These are phyloP conservation scores for Aurinia saxatilis DNA, from an alignment of 345 rosid species.

Conservation along the genomic window DNA sequence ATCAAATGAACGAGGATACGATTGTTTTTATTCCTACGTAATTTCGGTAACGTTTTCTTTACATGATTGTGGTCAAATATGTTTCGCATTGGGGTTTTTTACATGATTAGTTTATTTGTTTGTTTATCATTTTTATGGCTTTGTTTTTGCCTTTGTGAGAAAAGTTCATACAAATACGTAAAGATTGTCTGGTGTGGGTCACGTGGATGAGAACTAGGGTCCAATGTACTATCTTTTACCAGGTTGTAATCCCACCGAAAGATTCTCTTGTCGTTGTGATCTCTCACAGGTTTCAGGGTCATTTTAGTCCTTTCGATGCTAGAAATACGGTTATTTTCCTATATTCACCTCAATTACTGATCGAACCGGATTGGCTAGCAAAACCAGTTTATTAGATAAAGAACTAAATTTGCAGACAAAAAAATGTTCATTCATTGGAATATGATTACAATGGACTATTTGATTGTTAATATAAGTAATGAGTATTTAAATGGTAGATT, in stretches of 20 bases:
- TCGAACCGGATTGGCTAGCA: neutral
- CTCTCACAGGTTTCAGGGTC: neutral
- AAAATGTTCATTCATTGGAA: too few species aligned
- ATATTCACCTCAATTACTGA: neutral
- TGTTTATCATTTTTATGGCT: neutral
- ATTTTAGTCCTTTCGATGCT: neutral
- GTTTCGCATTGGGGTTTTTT: neutral
- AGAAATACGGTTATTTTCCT: neutral
- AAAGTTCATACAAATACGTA: neutral
- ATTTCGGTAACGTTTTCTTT: neutral
- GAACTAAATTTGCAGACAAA: neutral
- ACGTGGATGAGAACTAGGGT: neutral
- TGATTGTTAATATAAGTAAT: too few species aligned
- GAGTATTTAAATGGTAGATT: too few species aligned
- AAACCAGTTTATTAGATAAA: too few species aligned
- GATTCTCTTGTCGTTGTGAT: slow-evolving; percentile 33
- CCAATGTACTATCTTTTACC: slow-evolving; percentile 15
- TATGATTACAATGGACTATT: too few species aligned
- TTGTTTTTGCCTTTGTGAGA: neutral
- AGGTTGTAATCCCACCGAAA: slow-evolving; percentile 21
- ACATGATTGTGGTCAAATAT: too few species aligned
- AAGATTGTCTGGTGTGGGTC: neutral
- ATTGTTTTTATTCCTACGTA: neutral
- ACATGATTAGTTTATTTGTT: too few species aligned
- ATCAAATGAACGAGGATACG: neutral